These are phyloP conservation scores for Apiospora kogelbergensis DNA, from an alignment of 2,329 filamentous ascomycete species.

Conservation along the genomic window DNA sequence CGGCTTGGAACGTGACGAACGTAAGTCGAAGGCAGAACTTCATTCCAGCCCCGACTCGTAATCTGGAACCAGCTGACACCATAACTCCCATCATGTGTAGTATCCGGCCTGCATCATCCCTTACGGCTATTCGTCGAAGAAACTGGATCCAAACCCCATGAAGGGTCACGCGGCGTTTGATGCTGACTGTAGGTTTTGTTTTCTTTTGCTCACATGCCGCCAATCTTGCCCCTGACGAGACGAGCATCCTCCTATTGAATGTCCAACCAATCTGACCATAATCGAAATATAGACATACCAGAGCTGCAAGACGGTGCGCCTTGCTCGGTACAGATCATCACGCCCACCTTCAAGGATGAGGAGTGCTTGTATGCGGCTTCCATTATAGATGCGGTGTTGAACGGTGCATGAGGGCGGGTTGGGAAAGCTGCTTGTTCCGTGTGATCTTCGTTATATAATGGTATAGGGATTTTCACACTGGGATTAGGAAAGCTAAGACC, in stretches of 20 bases:
- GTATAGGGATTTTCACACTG: too few species aligned
- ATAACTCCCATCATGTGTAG: slow-evolving; percentile 23
- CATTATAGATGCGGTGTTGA: slow-evolving; percentile 27
- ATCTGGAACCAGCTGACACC: too few species aligned
- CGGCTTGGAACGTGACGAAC: slow-evolving; percentile 52
- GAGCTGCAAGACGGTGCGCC: slow-evolving; percentile 42
- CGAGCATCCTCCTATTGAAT: too few species aligned
- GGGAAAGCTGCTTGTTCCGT: too few species aligned
- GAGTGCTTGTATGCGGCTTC: slow-evolving; percentile 36
- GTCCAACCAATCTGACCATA: background rate
- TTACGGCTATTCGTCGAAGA: slow-evolving; percentile 40
- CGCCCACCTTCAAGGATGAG: slow-evolving; percentile 47
- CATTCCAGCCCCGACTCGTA: too few species aligned
- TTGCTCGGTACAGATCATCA: slow-evolving; percentile 45
- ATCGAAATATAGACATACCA: slow-evolving; percentile 36
- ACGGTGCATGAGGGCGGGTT: background rate
- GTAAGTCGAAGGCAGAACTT: slow-evolving; percentile 32
- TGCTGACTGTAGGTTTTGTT: slow-evolving; percentile 32
- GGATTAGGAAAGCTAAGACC: too few species aligned
- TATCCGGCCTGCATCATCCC: slow-evolving; percentile 52
- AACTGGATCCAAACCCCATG: slow-evolving; percentile 32
- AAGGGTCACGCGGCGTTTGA: slow-evolving; percentile 28
- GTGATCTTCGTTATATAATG: too few species aligned
- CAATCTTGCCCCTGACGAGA: too few species aligned
- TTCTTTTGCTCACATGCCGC: background rate